Conservation (phyloP, 2,329 filamentous ascomycete genomes). For the Penicillium sp. region DNA sequence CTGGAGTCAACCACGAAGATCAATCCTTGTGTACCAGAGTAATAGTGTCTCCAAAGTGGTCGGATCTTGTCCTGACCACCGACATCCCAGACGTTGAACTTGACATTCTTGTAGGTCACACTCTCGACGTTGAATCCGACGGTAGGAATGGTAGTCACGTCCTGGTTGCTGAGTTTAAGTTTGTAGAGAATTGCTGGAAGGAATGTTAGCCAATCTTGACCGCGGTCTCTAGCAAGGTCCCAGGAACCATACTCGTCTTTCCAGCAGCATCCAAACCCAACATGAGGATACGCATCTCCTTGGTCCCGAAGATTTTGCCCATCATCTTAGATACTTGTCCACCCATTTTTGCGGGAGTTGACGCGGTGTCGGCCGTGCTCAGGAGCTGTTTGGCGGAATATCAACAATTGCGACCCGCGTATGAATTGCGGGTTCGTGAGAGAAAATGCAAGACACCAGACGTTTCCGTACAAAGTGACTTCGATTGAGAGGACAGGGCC, state of each 20-base stretch:
- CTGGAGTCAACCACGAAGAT: slow-evolving; percentile 99
- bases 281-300: slow-evolving; percentile 99
- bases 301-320: slow-evolving; percentile 98
- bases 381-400: slow-evolving; percentile 6
- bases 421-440: neutral
- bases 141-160: slow-evolving; percentile 96
- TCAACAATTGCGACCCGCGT: slow-evolving; percentile 7
- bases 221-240: neutral
- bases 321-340: slow-evolving; percentile 92
- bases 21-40: slow-evolving; percentile 89
- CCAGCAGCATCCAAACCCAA: slow-evolving; percentile 94
- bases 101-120: slow-evolving; percentile 98
- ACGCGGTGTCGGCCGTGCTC: slow-evolving; percentile 5
- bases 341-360: slow-evolving; percentile 65
- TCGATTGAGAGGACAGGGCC: neutral
- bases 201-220: slow-evolving; percentile 1
- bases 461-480: neutral
- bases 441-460: neutral
- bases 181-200: slow-evolving; percentile 89
- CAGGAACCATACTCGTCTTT: slow-evolving; percentile 69
- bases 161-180: slow-evolving; percentile 88
- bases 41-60: slow-evolving; percentile 97
- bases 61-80: slow-evolving; percentile 99
- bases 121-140: slow-evolving; percentile 99
- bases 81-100: slow-evolving; percentile 99